Evolutionary conservation across 1,139 yeast genomes (phyloP), one percentile per base, ranked within the genome.

Genomic region (Suhomyces atakaporum): DNA sequence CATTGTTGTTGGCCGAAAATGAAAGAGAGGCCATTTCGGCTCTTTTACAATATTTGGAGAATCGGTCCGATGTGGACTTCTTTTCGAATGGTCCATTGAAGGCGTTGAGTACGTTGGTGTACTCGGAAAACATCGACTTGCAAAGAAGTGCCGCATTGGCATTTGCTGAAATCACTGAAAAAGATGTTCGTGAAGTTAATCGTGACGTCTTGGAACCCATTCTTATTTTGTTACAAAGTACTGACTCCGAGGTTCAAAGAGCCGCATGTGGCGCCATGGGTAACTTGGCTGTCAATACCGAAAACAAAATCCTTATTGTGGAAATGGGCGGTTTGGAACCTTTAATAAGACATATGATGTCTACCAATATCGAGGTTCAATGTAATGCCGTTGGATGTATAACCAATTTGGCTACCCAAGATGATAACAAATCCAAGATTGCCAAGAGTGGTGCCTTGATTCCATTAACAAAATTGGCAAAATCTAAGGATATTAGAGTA

Each of bases 181-280:
- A 92, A 62, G 95, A 86, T 55, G 92, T 90, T 27, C 77, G 95
- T 46, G 87, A 94, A 34, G 97, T 92, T 22, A 83, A 84, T 50
- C 73, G 95, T 43, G 95, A 88, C 49, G 97, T 92, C 3, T 71
- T 92, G 49, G 97, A 92, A 59, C 98, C 98, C 30, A 89, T 92
- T 34, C 72, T 92, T 42, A 86, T 89, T 36, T 73, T 92, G 35
- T 70, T 94, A 47, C 96, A 90, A 62, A 81, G 87, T 47, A 75
- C 84, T 16, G 98, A 92, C 60, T 77, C 90, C 35, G 98, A 92
- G 63, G 96, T 92, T 22, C 98, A 92, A 64, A 77, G 97, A 40
- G 98, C 98, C 3, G 97, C 98, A 0, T 92, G 97, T 62, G 99
- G 98, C 2, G 98, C 99, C 2, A 70, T 92, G 47, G 98, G 99